A percentile compares a stretch with the other conserved stretches of the same genome.
Evolutionary conservation across 202 grass and related monocot species (phyloP).

Genomic region (Saccharum hybrid): DNA sequence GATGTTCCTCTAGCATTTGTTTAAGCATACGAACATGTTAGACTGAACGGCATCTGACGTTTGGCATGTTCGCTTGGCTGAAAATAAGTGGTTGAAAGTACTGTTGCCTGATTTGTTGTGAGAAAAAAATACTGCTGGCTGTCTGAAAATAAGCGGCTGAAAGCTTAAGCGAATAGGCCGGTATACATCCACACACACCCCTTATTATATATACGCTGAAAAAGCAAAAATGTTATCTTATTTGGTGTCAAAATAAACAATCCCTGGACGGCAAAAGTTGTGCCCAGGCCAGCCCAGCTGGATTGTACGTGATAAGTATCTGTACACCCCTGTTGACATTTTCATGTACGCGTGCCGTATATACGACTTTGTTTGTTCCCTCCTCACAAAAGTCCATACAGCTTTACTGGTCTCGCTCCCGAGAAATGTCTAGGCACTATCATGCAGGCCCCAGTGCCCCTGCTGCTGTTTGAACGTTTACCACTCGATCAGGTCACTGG

Average conservation of each 20-base stretch:
- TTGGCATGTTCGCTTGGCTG: too few species aligned
- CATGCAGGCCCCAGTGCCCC: background rate
- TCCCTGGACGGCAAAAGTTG: constrained; percentile 31
- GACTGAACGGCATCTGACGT: background rate
- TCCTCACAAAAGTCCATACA: constrained; percentile 32
- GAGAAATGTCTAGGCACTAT: constrained; percentile 16
- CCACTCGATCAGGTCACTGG: background rate
- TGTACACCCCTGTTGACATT: constrained; percentile 35
- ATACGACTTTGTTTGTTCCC: background rate
- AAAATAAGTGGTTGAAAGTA: too few species aligned
- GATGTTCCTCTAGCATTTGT: background rate
- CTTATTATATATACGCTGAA: background rate
- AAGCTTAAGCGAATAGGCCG: too few species aligned
- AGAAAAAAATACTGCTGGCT: too few species aligned
- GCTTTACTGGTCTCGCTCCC: background rate
- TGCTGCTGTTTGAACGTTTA: constrained; percentile 14
- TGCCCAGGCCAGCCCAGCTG: constrained; percentile 9
- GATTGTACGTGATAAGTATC: constrained; percentile 21
- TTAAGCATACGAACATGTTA: constrained; percentile 1
- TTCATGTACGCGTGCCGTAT: background rate
- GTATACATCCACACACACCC: background rate
- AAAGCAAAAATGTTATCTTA: background rate
- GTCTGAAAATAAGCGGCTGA: too few species aligned
- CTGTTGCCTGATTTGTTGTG: too few species aligned
- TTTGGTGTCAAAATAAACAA: background rate